Evolutionary conservation across 2,329 filamentous ascomycete species (phyloP).

Genomic region (Colletotrichum tabaci): DNA sequence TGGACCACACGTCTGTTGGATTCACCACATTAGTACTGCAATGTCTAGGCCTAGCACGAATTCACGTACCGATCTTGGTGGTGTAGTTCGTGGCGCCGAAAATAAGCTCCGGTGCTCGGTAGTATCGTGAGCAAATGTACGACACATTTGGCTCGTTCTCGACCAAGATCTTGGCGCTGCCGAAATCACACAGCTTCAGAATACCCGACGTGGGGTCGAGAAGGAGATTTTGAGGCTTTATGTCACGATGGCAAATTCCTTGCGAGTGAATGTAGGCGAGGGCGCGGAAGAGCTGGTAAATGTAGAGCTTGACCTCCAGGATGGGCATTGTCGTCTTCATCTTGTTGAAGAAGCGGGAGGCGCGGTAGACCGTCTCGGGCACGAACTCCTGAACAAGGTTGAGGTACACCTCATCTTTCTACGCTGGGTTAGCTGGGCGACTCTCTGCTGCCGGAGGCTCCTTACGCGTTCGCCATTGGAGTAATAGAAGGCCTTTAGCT

Average conservation of each 20-base stretch:
- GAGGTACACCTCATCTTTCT: conserved; percentile 99
- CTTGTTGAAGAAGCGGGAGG: conserved; percentile 99
- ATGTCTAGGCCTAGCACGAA: not conserved
- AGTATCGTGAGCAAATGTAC: conserved; percentile 99
- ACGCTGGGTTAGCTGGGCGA: conserved; percentile 26
- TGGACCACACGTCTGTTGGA: conserved; percentile 93
- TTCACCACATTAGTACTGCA: conserved; percentile 33
- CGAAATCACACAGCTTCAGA: conserved; percentile 98
- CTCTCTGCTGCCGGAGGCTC: conserved; percentile 11
- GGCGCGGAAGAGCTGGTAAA: conserved; percentile 98
- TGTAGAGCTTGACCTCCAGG: conserved; percentile 99
- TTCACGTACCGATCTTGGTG: conserved; percentile 93
- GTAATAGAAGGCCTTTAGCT: conserved; percentile 99
- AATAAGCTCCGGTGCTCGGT: conserved; percentile 96
- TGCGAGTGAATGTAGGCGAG: conserved; percentile 99
- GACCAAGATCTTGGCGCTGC: conserved; percentile 97
- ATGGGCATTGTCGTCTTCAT: conserved; percentile 99
- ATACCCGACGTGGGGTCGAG: conserved; percentile 93
- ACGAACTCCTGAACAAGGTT: conserved; percentile 99
- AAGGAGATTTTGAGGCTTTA: conserved; percentile 98
- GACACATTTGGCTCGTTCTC: conserved; percentile 99
- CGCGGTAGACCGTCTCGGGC: conserved; percentile 97
- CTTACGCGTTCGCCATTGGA: conserved; percentile 97
- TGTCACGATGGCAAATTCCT: conserved; percentile 98
- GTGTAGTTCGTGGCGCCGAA: conserved; percentile 99